A percentile compares a stretch with the other conserved stretches of the same genome.
Evolutionary conservation across 768 basidiomycete species (phyloP).

Genomic region (Agaricus blazei): DNA sequence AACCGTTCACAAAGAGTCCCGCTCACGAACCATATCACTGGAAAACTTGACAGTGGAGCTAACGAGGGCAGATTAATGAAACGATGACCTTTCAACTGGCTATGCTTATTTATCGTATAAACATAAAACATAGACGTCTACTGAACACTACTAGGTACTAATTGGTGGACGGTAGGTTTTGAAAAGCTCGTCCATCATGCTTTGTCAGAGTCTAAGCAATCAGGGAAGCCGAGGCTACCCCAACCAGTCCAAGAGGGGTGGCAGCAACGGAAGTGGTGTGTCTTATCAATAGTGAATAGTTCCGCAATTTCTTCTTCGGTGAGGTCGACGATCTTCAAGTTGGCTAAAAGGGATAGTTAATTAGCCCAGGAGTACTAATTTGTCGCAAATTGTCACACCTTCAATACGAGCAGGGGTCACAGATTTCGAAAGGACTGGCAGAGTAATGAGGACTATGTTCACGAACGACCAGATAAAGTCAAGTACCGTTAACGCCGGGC

Average conservation of each 20-base stretch:
- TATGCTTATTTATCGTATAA: too few relatives aligned
- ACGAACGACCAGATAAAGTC: neutral
- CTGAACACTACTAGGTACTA: too few relatives aligned
- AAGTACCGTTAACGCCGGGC: constrained; percentile 46
- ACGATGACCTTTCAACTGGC: too few relatives aligned
- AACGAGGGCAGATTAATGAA: too few relatives aligned
- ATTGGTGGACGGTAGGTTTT: neutral
- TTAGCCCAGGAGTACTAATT: neutral
- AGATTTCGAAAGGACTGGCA: constrained; percentile 65
- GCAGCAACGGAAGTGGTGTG: constrained; percentile 59
- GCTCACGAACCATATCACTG: too few relatives aligned
- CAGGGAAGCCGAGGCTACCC: constrained; percentile 57
- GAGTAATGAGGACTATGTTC: neutral
- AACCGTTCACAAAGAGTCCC: too few relatives aligned
- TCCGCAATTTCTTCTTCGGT: constrained; percentile 55
- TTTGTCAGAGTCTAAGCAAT: constrained; percentile 28
- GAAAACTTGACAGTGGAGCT: too few relatives aligned
- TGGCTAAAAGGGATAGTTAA: constrained; percentile 30
- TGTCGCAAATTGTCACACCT: neutral
- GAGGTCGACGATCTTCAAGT: constrained; percentile 57
- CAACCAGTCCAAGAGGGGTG: constrained; percentile 61
- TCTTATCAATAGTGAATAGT: constrained; percentile 57
- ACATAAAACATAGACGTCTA: too few relatives aligned
- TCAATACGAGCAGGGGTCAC: constrained; percentile 64
- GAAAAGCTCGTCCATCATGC: neutral